Evolutionary conservation across 2,329 filamentous ascomycete genomes (phyloP).

Genomic region (Xylariaceae sp.): DNA sequence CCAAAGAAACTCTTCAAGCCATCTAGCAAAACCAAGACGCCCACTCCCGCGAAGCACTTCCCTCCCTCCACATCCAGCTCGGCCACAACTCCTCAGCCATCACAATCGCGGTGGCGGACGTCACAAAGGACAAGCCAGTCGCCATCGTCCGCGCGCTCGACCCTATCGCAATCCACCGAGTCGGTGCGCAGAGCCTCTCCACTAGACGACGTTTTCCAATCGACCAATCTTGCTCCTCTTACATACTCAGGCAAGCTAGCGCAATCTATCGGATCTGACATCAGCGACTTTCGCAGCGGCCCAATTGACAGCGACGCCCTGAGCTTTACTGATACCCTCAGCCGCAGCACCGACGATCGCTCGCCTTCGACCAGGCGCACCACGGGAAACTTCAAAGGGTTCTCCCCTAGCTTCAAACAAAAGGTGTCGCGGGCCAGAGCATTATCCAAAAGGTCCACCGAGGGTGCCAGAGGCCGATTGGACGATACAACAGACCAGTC

Average conservation of each 20-base stretch:
- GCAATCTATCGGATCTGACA: conserved; percentile 18
- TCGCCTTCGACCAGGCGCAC: conserved; percentile 12
- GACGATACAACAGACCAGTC: conserved; percentile 11
- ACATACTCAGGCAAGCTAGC: conserved; percentile 14
- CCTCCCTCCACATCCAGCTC: background rate
- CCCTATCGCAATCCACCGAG: conserved; percentile 9
- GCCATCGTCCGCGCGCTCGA: background rate
- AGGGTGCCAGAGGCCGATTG: conserved; percentile 5
- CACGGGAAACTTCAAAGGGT: conserved; percentile 13
- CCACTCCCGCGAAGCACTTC: conserved; percentile 24
- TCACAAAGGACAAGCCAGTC: background rate
- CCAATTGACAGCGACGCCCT: conserved; percentile 21
- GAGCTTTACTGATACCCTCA: conserved; percentile 26
- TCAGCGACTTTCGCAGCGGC: conserved; percentile 17
- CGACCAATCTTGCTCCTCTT: conserved; percentile 21
- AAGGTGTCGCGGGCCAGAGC: conserved; percentile 4
- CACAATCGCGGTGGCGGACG: background rate
- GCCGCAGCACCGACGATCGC: conserved; percentile 20
- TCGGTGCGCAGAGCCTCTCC: background rate
- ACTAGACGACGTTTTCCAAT: conserved; percentile 13
- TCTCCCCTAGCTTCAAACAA: conserved; percentile 9
- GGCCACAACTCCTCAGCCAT: conserved; percentile 14
- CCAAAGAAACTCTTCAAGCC: conserved; percentile 34
- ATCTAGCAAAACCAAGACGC: conserved; percentile 31
- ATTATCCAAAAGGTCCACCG: background rate